Evolutionary conservation across 257 asterid species (phyloP), one percentile per base, ranked within the genome.

Genomic region (Solanum peruvianum): DNA sequence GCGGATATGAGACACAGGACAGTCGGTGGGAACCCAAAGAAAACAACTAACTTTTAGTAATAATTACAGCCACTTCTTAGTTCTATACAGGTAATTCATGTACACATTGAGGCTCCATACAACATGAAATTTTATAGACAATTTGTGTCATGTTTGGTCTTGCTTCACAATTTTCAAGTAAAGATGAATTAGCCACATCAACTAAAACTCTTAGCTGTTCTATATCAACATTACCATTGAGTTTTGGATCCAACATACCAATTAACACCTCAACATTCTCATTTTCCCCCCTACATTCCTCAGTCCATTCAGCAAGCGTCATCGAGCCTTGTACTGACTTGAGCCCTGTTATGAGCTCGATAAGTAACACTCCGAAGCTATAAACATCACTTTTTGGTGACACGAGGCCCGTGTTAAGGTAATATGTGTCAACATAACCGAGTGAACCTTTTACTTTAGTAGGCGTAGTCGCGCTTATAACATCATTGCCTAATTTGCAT

Each of bases 371-470:
- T 3, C 98, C 98, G n/a, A 88, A 95, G 72, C 98, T 94, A 16
- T 94, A 95, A 42, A 95, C 98, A 10, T 95, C 98, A 67, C 96
- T 93, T 87, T 91, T 95, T 0, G 92, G 94, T 0, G 98, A 94
- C 1, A 95, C 94, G 0, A 95, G 49, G 10, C 98, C 98, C 0
- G 97, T 94, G 86, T 91, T 89, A 5, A 95, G 91, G 77, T 95
- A 95, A 21, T 85, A 85, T 0, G 92, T 93, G 84, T 95, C 98
- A 1, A 95, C 94, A 66, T 94, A 94, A 13, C 98, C 98, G 0
- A 95, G 93, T 0, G 98, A 94, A 23, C 98, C 98, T 84, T 94
- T 94, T 2, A 95, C 87, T 0, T 94, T 89, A 2, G 93, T 92
- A 2, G 98, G 98, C 0, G 98, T 93, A 86, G 86, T 90, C 0